Evolutionary conservation across 371 early-diverging fungal species (phyloP).

Genomic region (Rhizomucor miehei): DNA sequence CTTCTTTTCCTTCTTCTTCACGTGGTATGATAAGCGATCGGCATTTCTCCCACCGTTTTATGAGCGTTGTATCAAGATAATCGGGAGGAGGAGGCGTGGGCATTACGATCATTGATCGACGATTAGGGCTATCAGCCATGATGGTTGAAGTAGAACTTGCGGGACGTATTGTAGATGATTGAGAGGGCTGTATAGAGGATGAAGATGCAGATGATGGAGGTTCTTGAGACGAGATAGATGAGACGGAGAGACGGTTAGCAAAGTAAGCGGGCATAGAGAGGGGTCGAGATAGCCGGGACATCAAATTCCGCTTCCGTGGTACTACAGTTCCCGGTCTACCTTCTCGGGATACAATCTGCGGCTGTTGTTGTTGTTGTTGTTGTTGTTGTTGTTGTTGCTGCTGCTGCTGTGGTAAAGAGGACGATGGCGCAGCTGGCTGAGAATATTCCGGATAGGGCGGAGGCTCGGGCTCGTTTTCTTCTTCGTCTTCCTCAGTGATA

Average conservation of each 20-base stretch:
- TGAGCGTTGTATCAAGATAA: slow-evolving; percentile 16
- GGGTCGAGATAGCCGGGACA: slow-evolving; percentile 8
- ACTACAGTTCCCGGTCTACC: slow-evolving; percentile 5
- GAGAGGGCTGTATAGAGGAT: too few relatives aligned
- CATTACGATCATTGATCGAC: slow-evolving; percentile 13
- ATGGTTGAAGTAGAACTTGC: slow-evolving; percentile 4
- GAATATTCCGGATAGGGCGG: neutral
- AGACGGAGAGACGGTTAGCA: neutral
- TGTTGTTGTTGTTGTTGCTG: slow-evolving; percentile 8
- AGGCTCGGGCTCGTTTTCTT: neutral
- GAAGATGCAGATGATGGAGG: too few relatives aligned
- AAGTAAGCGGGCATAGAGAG: slow-evolving; percentile 10
- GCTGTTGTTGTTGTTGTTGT: neutral
- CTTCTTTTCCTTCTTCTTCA: slow-evolving; percentile 37
- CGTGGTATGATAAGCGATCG: slow-evolving; percentile 31
- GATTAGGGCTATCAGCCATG: neutral
- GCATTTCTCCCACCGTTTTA: slow-evolving; percentile 29
- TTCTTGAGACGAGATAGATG: neutral
- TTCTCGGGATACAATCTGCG: neutral
- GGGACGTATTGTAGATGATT: neutral
- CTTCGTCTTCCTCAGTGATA: slow-evolving; percentile 9
- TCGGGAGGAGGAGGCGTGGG: slow-evolving; percentile 12
- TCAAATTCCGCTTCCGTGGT: slow-evolving; percentile 9
- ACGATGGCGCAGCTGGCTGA: neutral
- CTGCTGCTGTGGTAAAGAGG: slow-evolving; percentile 4